Conservation (phyloP, 192 early-diverging fungal species). For the Gaertneriomyces sp. region DNA sequence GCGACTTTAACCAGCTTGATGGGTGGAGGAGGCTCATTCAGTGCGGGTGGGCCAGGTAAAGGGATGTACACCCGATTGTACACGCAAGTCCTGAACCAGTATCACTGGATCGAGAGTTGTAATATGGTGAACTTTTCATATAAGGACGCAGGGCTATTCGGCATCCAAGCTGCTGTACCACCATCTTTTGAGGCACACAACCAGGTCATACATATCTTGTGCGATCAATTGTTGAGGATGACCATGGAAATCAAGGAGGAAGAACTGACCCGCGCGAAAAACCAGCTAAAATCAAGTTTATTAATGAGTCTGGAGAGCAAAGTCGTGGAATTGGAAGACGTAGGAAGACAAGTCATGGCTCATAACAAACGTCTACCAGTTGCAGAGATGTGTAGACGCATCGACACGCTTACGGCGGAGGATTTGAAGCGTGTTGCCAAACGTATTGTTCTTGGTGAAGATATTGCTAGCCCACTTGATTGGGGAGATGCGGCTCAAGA, state of each 20-base stretch:
- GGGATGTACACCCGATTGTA: slow-evolving; percentile 98
- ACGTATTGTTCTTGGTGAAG: slow-evolving; percentile 60
- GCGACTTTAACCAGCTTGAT: slow-evolving; percentile 86
- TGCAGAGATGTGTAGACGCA: slow-evolving; percentile 72
- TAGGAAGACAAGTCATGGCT: slow-evolving; percentile 78
- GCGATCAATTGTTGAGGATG: slow-evolving; percentile 74
- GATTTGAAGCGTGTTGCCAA: slow-evolving; percentile 78
- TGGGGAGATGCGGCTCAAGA: slow-evolving; percentile 27
- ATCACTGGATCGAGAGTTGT: slow-evolving; percentile 93
- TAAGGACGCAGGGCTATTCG: slow-evolving; percentile 84
- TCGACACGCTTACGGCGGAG: slow-evolving; percentile 70
- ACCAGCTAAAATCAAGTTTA: slow-evolving; percentile 88
- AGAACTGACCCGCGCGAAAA: slow-evolving; percentile 85
- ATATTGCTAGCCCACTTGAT: slow-evolving; percentile 32
- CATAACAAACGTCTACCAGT: slow-evolving; percentile 73
- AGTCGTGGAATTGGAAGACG: slow-evolving; percentile 91
- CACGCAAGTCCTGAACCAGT: slow-evolving; percentile 89
- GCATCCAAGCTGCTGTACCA: slow-evolving; percentile 82
- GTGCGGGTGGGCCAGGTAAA: slow-evolving; percentile 96
- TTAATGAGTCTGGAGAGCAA: slow-evolving; percentile 93
- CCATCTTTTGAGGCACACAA: slow-evolving; percentile 65
- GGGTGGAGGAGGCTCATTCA: slow-evolving; percentile 95
- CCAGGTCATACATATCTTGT: slow-evolving; percentile 75
- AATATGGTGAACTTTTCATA: slow-evolving; percentile 90
- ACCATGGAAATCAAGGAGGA: slow-evolving; percentile 46